Evolutionary conservation across 1,139 yeast genomes (phyloP), one percentile per base, ranked within the genome.

Genomic region (Yamadazyma oceani): DNA sequence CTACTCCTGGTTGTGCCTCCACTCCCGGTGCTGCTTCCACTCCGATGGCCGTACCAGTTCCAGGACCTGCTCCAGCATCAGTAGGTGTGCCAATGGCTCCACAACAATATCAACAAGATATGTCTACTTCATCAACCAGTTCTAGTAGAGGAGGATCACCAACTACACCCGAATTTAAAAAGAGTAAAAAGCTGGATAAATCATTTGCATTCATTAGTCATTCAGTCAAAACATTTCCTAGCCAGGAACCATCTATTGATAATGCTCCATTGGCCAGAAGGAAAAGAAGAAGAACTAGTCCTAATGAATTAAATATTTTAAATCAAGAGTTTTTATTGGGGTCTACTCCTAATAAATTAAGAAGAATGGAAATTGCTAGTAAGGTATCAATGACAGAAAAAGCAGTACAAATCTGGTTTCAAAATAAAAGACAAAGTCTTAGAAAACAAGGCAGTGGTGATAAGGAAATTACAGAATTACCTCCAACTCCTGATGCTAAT

Each of bases 341-440:
- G 39, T 70, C 81, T 33, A 88, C 95, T 32, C 98, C 97, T 34
- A 84, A 85, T 58, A 84, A 83, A 58, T 64, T 74, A 35, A 74
- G 85, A 53, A 78, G 97, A 50, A 71, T 79, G 33, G 83, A 80
- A 46, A 85, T 92, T 49, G 95, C 97, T 12, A 62, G 66, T 25
- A 78, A 73, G 46, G 95, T 92, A 31, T 80, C 80, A 46, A 92
- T 90, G 97, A 78, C 92, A n/a, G 97, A 89, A 59, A 89, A 89
- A 60, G 95, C 97, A 2, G 95, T 92, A 22, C 97, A 92, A 64
- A 88, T 92, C 47, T 92, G 98, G 98, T 92, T 92, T 64, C 98
- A 92, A 64, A 92, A 92, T 63, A 85, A 82, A 60, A 80, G 98
- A 61, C 98, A 92, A 65, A 77, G 89, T 31, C 64, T 82, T 48